Conservation (phyloP, 2,329 filamentous ascomycete species). For the Reticulascus tulasneorum region DNA sequence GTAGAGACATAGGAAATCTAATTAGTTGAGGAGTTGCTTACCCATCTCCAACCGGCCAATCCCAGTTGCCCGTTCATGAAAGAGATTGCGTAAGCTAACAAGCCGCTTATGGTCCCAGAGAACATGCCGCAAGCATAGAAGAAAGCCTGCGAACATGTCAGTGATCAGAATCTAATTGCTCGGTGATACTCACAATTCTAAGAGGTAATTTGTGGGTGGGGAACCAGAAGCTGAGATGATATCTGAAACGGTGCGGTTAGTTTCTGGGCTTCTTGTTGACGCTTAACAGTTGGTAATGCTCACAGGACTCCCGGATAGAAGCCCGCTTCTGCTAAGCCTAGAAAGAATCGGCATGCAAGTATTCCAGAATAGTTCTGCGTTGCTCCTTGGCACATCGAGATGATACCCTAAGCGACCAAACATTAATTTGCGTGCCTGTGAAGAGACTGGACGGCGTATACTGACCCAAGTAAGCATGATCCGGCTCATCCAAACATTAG, state of each 20-base stretch:
- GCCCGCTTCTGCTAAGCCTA: constrained; percentile 23
- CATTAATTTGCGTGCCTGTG: too few relatives aligned
- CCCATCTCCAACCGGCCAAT: constrained; percentile 22
- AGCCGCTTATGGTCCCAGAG: constrained; percentile 25
- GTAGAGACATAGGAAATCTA: background rate
- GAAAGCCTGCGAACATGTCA: constrained; percentile 18
- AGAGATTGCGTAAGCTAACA: constrained; percentile 22
- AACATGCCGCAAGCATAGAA: constrained; percentile 28
- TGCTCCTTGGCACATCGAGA: constrained; percentile 19
- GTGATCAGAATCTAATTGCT: background rate
- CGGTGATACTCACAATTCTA: constrained; percentile 18
- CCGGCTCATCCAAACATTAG: constrained; percentile 20
- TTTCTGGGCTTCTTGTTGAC: background rate
- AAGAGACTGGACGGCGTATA: background rate
- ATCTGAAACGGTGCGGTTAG: constrained; percentile 5
- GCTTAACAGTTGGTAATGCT: too few relatives aligned
- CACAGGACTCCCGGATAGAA: constrained; percentile 24
- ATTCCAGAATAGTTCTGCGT: constrained; percentile 21
- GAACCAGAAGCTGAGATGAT: constrained; percentile 27
- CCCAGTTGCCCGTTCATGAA: constrained; percentile 21
- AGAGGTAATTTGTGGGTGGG: constrained; percentile 25
- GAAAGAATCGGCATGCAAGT: constrained; percentile 20
- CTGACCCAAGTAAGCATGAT: constrained; percentile 22
- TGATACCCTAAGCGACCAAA: constrained; percentile 16
- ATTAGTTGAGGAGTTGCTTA: background rate